Evolutionary conservation across 2,329 filamentous ascomycete genomes (phyloP).

Genomic region (Malbranchea zuffiana): DNA sequence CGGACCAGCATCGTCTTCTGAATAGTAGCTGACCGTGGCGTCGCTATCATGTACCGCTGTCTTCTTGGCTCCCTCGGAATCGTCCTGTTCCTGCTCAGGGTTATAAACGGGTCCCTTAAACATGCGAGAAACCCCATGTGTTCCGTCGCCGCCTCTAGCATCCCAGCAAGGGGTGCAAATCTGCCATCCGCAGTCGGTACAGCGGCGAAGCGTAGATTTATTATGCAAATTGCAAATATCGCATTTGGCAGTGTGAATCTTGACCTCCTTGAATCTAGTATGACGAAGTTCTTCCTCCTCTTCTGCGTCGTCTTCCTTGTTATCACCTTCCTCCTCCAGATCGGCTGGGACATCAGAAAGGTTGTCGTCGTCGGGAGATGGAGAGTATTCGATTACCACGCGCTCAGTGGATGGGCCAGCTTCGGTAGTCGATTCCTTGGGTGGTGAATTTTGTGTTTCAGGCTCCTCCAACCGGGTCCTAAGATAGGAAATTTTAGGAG

Average conservation of each 20-base stretch:
- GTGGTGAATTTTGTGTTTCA: too few species aligned
- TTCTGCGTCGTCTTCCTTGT: constrained; percentile 3
- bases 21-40: background rate
- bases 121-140: constrained; percentile 14
- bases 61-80: background rate
- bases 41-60: background rate
- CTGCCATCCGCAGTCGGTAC: constrained; percentile 26
- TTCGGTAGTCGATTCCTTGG: too few species aligned
- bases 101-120: constrained; percentile 14
- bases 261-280: constrained; percentile 21
- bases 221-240: constrained; percentile 29
- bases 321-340: background rate
- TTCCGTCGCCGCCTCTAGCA: constrained; percentile 14
- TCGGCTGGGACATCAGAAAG: too few species aligned
- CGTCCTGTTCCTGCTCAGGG: constrained; percentile 6
- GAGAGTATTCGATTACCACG: too few species aligned
- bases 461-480: too few species aligned
- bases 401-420: too few species aligned
- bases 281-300: constrained; percentile 11
- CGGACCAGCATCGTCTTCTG: background rate
- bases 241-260: constrained; percentile 29
- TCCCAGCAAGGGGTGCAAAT: constrained; percentile 26
- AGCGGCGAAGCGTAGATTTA: constrained; percentile 24
- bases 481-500: too few species aligned
- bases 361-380: too few species aligned